Evolutionary conservation across 2,329 filamentous ascomycete genomes (phyloP), one percentile per base, ranked within the genome.

Genomic region (Botrytis cinerea): DNA sequence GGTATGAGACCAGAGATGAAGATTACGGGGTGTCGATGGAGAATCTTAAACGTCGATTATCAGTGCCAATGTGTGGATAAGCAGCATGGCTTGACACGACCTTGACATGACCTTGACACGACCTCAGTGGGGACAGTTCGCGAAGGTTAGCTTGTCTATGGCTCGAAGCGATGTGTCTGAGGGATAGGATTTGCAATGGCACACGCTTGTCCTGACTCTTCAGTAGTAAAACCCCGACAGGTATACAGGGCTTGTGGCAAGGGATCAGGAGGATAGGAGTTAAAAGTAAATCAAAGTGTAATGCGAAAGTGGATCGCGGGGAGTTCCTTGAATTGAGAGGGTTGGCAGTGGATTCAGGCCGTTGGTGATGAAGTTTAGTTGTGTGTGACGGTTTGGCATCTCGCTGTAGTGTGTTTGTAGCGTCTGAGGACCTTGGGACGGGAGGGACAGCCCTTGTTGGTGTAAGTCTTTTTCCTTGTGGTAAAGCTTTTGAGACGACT

Each of bases 21-120:
- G 35, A 68, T 67, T 57, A 69, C 48, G n/a, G 48, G 48, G 66
- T n/a, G 66, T 43, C 66, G 48, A 43, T 68, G 66, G 64, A 54
- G 66, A 32, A 57, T 57, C 35, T 40, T 43, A 43, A 68, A 25
- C 35, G 22, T 69, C 48, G 38, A 57, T 25, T 43, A 43, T 57
- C 66, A 57, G 66, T 69, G 66, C 18, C 48, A 28, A 25, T 20
- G 18, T 57, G 48, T 43, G 66, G 48, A 57, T n/a, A 59, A 32
- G 25, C n/a, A 57, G 18, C 48, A 68, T 54, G 12, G n/a, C 35
- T 69, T 69, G 35, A 57, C 61, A 63, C 25, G 45, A 38, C 14
- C 45, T 48, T 46, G n/a, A 46, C 40, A 25, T 18, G 62, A 35
- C 64, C n/a, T 68, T 51, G 48, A 51, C 48, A 51, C 48, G 48